Base-by-base conservation (phyloP, 2,329 filamentous ascomycete species). In the Fusarium setosum region DNA sequence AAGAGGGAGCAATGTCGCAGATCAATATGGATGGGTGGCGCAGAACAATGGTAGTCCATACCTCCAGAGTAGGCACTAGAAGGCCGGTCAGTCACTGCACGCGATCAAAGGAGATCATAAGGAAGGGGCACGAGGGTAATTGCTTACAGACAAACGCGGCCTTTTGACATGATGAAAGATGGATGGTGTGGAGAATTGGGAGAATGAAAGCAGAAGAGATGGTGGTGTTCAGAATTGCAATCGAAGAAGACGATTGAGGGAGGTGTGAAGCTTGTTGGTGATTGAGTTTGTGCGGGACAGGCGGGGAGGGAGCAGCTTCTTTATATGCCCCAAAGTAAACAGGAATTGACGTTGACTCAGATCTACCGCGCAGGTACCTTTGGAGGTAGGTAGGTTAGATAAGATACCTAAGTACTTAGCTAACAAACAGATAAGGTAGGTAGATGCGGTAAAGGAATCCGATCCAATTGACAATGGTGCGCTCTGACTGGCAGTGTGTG, bases 61-160 rank as follows among this genome's bases (percentile, higher is more conserved):
- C 62, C 62, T 61, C 56, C 56, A 37, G 56, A 65, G 48, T 65
- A 65, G 41, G 62, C 61, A 17, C 62, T 53, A 56, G 9, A 29
- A 13, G 10, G n/a, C 23, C 13, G 21, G n/a, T 65, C 35, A 65
- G 50, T 11, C 17, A 29, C 34, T 29, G 12, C 35, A 17, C 13
- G 15, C 4, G 6, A 3, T 7, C 40, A 40, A 32, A 1, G 9
- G 9, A 6, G 7, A 17, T 26, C 7, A 9, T n/a, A 26, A 6
- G 26, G 9, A 12, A 29, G n/a, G 9, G 12, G 13, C 41, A 8
- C 5, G 31, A 21, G 32, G 17, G 5, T 2, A 29, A 18, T 18
- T 23, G 49, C 61, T 61, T 45, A 65, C 51, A 61, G 61, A 57
- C 62, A 65, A 20, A 65, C 56, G 37, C 61, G 62, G 23, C 61